Evolutionary conservation across 139 green algal species (phyloP), one percentile per base, ranked within the genome.

Genomic region (Haematococcus lacustris): DNA sequence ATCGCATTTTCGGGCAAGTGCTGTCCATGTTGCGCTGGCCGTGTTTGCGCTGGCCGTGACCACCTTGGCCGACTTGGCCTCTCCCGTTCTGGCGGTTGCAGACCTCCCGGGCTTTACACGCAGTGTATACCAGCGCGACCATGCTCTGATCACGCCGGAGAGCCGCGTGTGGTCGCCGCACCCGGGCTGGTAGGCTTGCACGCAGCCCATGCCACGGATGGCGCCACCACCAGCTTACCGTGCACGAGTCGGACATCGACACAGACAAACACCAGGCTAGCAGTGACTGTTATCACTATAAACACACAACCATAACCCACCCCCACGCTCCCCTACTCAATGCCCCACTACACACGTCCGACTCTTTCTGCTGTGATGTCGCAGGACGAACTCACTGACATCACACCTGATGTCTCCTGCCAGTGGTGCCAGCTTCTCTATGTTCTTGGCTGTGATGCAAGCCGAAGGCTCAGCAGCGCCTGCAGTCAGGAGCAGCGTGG

Each of bases 61-160:
- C n/a, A n/a, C n/a, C n/a, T n/a, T n/a, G n/a, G n/a, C n/a, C n/a
- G n/a, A n/a, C n/a, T n/a, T n/a, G n/a, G n/a, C n/a, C n/a, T n/a
- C n/a, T n/a, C n/a, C n/a, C n/a, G n/a, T n/a, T n/a, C n/a, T 64
- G 30, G 26, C 53, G 4, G 13, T 30, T 77, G 38, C 68, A 73
- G 88, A 96, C 66, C 80, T 98, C 30, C 93, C 93, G 3, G 93
- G 93, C 4, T 98, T 94, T 79, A 98, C 89, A 1, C 82, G 93
- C 32, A 94, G 85, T 60, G 75, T 88, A 3, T 93, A 94, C 68
- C 57, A 76, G n/a, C 66, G 76, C 2, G 91, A 96, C 81, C 91
- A 98, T 73, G 93, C 93, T 0, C 82, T 98, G 0, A 88, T 98
- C 43, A 93, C 88, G 3, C 90, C 91, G 0, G 93, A 98, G 71